Base-by-base conservation (phyloP, 1,139 yeast genomes). In the Candida sp. region DNA sequence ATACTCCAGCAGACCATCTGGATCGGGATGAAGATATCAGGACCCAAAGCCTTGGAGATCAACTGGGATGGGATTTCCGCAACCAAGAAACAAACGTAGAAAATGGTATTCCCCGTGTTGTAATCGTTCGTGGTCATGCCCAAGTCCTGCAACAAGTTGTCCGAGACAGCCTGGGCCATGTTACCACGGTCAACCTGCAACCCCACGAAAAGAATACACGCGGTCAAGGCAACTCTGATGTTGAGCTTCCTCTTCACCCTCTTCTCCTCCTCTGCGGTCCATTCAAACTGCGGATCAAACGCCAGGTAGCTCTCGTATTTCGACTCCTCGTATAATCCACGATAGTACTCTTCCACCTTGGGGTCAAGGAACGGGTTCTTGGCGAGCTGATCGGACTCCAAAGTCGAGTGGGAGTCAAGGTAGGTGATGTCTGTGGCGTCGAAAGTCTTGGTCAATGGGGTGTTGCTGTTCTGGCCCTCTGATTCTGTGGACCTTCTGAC, bases 1-100 rank as follows among this genome's bases (percentile, higher is more conserved):
- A 69, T 51, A 53, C 69, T 62, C 77, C 77, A 72, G 7, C 63
- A 49, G 23, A 63, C 56, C 58, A 72, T 68, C 54, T 72, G 77
- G 27, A 62, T 54, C 2, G 76, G 76, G 47, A 71, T 67, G 50
- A 67, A 68, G 35, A 59, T 54, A 54, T 71, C 75, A 2, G 72
- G 68, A 3, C 76, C 76, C 41, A 71, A 52, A 42, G 60, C 59
- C 47, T 71, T 71, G 33, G 73, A 67, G 43, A 70, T 57, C 42
- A 71, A 58, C 54, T 68, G 72, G 1, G 73, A 68, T 3, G 76
- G 76, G 27, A 71, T 59, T 57, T 71, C 76, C 7, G 73, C 72
- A 6, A 62, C 40, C 45, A 71, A 59, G 50, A 71, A 71, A 22
- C 65, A 54, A 22, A 67, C 63, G 42, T 62, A 60, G 51, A 65